Conservation (phyloP, 192 early-diverging fungal genomes). For the Coemansia asiatica region DNA sequence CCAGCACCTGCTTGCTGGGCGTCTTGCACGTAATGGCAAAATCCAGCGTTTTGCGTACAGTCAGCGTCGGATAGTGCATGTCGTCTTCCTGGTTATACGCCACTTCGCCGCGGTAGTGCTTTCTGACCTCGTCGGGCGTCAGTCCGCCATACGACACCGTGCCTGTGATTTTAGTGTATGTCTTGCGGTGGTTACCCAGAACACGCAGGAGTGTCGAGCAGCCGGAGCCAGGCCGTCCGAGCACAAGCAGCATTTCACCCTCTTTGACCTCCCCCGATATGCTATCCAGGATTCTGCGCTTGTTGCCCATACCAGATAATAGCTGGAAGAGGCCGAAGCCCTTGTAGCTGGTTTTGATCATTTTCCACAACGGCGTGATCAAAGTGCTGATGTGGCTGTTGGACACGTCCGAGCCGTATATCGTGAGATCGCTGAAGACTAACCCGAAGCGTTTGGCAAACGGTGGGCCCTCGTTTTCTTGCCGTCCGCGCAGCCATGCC, state of each 20-base stretch:
- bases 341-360: slow-evolving; percentile 14
- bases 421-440: slow-evolving; percentile 37
- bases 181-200: slow-evolving; percentile 62
- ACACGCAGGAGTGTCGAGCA: slow-evolving; percentile 67
- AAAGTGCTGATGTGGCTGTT: slow-evolving; percentile 46
- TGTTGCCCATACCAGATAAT: slow-evolving; percentile 1
- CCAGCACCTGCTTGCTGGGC: slow-evolving; percentile 65
- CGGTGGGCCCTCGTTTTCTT: slow-evolving; percentile 36
- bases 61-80: slow-evolving; percentile 75
- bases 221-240: slow-evolving; percentile 68
- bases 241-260: slow-evolving; percentile 72
- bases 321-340: slow-evolving; percentile 28
- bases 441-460: slow-evolving; percentile 54
- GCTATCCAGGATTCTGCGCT: slow-evolving; percentile 56
- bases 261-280: slow-evolving; percentile 68
- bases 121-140: slow-evolving; percentile 57
- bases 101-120: slow-evolving; percentile 70
- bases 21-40: slow-evolving; percentile 76
- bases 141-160: slow-evolving; percentile 69
- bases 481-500: slow-evolving; percentile 29
- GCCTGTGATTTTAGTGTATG: slow-evolving; percentile 58
- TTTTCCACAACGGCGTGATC: slow-evolving; percentile 41
- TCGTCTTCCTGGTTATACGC: slow-evolving; percentile 83
- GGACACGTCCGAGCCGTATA: slow-evolving; percentile 36
- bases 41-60: slow-evolving; percentile 73